Base-by-base conservation (phyloP, 768 basidiomycete species). In the Boletus vermiculosoides region DNA sequence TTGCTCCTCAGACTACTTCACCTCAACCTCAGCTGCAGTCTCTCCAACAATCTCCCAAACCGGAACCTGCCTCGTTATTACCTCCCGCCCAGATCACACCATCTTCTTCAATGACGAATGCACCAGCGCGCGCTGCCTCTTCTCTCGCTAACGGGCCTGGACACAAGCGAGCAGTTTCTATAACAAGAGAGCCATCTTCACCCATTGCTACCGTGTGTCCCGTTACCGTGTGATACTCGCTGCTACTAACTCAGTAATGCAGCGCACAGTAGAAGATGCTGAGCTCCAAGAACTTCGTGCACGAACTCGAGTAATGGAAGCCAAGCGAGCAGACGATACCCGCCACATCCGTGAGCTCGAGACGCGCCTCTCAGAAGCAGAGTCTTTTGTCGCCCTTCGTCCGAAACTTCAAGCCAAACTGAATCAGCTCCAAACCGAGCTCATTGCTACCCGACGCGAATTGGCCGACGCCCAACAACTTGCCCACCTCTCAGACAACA, bases 401-500 rank as follows among this genome's bases (percentile, higher is more conserved):
- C 92, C 93, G 0, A 98, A 96, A 72, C 81, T 96, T 33, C 91
- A 94, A 73, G 89, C 89, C 36, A 96, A 95, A 70, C 82, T 96
- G 47, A 87, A 82, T 40, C 80, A 85, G 28, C 82, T 90, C 39
- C 90, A 94, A 68, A 84, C 88, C 0, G 91, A 96, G 47, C 81
- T 94, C 44, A 85, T 84, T 28, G 82, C 83, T 1, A 82, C 86
- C 5, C 83, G 84, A n/a, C 84, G 91, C 4, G 85, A 90, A 55
- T 77, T 93, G 31, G 82, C 88, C 3, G 93, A 96, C 63, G 74
- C 85, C 9, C 80, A 88, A 58, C 88, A 92, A 57, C 76, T 93
- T n/a, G 78, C 85, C 0, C 80, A 86, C 34, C 75, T 93, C 34
- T 76, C 86, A 0, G 91, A 95, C 60, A 75, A 74, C 16, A 80